phyloP scores from a whole-genome alignment of 148 eudicot species.

The Vaccinium myrtillus region DNA sequence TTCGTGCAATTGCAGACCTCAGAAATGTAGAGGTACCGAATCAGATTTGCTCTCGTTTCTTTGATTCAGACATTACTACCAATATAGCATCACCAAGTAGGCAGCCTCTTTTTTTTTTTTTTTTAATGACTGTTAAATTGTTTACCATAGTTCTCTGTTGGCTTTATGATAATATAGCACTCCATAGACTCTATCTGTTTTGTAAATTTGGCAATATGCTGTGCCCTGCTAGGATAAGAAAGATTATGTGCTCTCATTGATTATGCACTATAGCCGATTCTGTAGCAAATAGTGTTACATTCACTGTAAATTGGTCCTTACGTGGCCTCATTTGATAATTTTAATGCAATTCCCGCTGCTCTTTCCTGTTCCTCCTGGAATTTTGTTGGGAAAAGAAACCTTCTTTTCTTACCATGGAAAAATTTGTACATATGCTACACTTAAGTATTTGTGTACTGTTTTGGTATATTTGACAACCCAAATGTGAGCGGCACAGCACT shows the following conservation, averaged over 20 bases:
- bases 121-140: neutral
- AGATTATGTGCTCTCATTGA: neutral
- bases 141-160: neutral
- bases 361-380: neutral
- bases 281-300: neutral
- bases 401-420: neutral
- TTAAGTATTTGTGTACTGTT: neutral
- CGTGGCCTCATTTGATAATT: neutral
- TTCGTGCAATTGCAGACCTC: slow-evolving; percentile 74
- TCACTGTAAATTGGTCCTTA: neutral
- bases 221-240: slow-evolving; percentile 6
- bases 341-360: neutral
- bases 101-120: neutral
- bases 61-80: neutral
- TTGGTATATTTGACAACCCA: neutral
- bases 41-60: slow-evolving; percentile 6
- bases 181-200: slow-evolving; percentile 6
- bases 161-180: neutral
- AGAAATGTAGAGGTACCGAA: slow-evolving; percentile 61
- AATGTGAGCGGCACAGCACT: neutral
- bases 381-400: neutral
- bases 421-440: neutral
- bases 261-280: neutral
- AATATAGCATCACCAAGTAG: neutral
- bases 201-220: neutral